Evolutionary conservation across 148 eudicot genomes (phyloP).

Genomic region (Cornus kousa): DNA sequence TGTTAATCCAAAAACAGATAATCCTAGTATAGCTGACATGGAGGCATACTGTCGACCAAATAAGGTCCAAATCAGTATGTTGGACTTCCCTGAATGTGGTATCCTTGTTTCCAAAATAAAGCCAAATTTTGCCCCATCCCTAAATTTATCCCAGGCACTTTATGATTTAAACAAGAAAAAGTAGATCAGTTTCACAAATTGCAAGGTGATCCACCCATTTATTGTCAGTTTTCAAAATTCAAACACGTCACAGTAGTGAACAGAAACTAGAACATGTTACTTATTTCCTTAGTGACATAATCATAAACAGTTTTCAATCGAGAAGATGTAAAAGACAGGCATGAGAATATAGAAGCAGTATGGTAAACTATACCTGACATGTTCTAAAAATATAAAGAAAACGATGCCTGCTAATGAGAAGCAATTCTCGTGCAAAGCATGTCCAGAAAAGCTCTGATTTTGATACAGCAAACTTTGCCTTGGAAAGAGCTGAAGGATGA

Average conservation of each 20-base stretch:
- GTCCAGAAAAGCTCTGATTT: background rate
- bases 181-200: background rate
- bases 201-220: background rate
- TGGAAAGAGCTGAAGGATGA: background rate
- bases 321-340: background rate
- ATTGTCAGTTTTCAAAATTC: background rate
- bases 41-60: no score
- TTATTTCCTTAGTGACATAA: no score
- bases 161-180: no score
- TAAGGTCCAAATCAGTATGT: no score
- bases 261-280: background rate
- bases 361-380: background rate
- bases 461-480: background rate
- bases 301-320: background rate
- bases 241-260: background rate
- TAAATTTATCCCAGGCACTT: no score
- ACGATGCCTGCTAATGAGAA: background rate
- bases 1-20: no score
- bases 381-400: background rate
- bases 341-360: background rate
- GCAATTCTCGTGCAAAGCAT: background rate
- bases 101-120: no score
- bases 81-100: no score
- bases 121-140: background rate
- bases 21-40: no score